These are phyloP conservation scores for Ilyonectria destructans DNA, from an alignment of 2,329 filamentous ascomycete species.

Conservation along the genomic window DNA sequence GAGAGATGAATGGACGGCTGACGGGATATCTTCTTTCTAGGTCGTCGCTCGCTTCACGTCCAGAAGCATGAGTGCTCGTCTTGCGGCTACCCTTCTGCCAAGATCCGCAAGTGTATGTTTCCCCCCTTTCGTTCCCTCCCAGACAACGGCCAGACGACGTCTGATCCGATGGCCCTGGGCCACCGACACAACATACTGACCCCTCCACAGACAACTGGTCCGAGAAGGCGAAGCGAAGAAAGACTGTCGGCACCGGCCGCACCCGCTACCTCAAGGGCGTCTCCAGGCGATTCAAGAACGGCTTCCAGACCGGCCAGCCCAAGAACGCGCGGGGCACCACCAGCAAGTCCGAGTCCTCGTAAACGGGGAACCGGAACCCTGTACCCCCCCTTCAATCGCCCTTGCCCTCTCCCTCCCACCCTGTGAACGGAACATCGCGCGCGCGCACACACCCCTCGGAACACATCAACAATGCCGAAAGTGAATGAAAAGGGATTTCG, in stretches of 20 bases:
- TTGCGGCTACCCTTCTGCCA: conserved; percentile 98
- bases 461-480: conserved; percentile 28
- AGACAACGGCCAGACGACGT: conserved; percentile 32
- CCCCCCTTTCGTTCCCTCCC: conserved; percentile 12
- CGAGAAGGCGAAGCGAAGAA: conserved; percentile 99
- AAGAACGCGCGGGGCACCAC: conserved; percentile 79
- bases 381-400: conserved; percentile 37
- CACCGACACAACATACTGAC: conserved; percentile 39
- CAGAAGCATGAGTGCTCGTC: conserved; percentile 98
- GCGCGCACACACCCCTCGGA: conserved; percentile 15
- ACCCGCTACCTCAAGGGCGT: conserved; percentile 96
- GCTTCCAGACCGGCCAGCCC: conserved; percentile 92
- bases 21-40: conserved; percentile 63
- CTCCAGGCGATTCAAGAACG: conserved; percentile 96
- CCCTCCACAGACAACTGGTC: conserved; percentile 90
- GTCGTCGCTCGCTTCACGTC: conserved; percentile 97
- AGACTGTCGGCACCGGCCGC: conserved; percentile 97
- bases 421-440: conserved; percentile 27
- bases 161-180: conserved; percentile 25
- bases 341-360: conserved; percentile 56
- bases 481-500: conserved; percentile 28
- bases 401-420: conserved; percentile 18
- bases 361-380: conserved; percentile 43
- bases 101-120: conserved; percentile 97
- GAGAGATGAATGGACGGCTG: conserved; percentile 42